Base-by-base conservation (phyloP, 2,329 filamentous ascomycete genomes). In the Eutypa lata region DNA sequence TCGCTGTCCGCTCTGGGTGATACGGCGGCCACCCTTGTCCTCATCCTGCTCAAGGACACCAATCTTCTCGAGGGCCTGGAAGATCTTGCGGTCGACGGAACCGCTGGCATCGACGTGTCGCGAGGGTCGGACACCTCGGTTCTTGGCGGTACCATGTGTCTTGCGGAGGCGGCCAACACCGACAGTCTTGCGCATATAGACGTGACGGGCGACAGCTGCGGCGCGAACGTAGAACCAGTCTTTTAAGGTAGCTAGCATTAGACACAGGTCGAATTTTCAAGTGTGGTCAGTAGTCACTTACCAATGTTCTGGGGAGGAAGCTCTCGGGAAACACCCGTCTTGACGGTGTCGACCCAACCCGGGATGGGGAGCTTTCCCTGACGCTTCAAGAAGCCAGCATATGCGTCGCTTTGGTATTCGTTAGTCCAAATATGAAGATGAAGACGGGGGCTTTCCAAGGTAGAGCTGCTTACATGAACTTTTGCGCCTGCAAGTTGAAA, bases 131-230 rank as follows among this genome's bases (percentile, higher is more conserved):
- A 86, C 86, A 70, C 94, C 94, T 68, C 94, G 91, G 89, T 97
- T 99, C 88, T 96, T 97, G 82, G 89, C 89, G 68, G 86, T 89
- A 70, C 91, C 94, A 86, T 99, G 94, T 64, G 89, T 89, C 83
- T 96, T 96, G 78, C 93, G 89, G 69, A 99, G 87, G 73, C 94
- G 91, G 79, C 94, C 94, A 68, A 99, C 91, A 84, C 94, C 94
- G 74, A 99, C 92, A 61, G 92, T 97, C 86, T 99, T 99, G 82
- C 94, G 90, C 77, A 99, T 84, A 86, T 99, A 99, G 83, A 99
- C 88, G 84, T 97, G 93, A 73, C 92, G 91, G 72, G 94, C 94
- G 74, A 99, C 88, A 65, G 93, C 87, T 69, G 94, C 94, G 70
- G 93, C 92, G 73, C 94, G 92, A 75, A 86, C 77, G 78, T 87